A percentile compares a stretch with the other conserved stretches of the same genome.
Conservation (phyloP, 129 eudicot species). For the Flaveria sonorensis region DNA sequence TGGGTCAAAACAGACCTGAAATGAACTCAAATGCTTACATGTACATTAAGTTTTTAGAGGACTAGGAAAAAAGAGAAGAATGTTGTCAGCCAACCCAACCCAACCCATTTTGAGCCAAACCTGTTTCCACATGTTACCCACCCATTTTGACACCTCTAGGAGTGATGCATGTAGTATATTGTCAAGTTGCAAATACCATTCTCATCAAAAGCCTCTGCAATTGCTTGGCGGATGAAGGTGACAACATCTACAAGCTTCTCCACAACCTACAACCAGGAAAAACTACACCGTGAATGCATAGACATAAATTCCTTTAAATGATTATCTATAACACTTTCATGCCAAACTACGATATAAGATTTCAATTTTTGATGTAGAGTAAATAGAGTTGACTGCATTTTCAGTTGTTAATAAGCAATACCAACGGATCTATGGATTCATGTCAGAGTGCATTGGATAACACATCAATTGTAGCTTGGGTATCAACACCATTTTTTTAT, state of each 20-base stretch:
- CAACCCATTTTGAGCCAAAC: not conserved
- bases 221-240: slow-evolving; percentile 75
- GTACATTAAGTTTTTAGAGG: not conserved
- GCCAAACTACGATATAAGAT: no score
- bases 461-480: not conserved
- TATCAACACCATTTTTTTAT: no score
- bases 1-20: not conserved
- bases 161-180: not conserved
- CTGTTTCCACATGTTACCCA: not conserved
- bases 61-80: not conserved
- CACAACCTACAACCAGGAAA: slow-evolving; percentile 54
- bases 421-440: not conserved
- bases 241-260: slow-evolving; percentile 95
- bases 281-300: slow-evolving; percentile 3
- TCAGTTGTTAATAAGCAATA: not conserved
- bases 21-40: not conserved
- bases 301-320: not conserved
- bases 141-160: not conserved
- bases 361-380: no score
- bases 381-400: not conserved
- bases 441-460: not conserved
- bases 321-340: not conserved
- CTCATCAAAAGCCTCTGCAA: slow-evolving; percentile 65
- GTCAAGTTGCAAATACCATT: slow-evolving; percentile 44
- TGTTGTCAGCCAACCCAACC: not conserved